Percentiles rank a stretch among this genome's conserved stretches.
Conservation (phyloP, 176 grass and related monocot species). For the Triticum dicoccoides region DNA sequence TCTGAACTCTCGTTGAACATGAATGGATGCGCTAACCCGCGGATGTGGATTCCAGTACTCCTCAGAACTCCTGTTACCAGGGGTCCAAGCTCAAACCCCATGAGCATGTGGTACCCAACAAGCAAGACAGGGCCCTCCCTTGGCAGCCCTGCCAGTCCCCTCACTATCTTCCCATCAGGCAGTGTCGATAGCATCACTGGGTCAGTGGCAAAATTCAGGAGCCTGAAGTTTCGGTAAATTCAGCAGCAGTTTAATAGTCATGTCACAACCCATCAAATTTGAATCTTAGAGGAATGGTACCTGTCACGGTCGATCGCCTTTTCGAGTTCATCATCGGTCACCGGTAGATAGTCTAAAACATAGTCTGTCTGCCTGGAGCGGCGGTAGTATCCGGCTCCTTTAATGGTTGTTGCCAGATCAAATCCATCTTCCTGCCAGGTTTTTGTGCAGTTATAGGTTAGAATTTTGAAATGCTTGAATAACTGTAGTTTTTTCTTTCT, state of each 20-base stretch:
- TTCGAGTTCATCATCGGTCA: slow-evolving; percentile 58
- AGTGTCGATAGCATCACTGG: slow-evolving; percentile 84
- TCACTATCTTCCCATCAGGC: slow-evolving; percentile 61
- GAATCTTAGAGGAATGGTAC: slow-evolving; percentile 20
- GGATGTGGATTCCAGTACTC: slow-evolving; percentile 61
- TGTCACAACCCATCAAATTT: background rate
- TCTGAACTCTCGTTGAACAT: slow-evolving; percentile 61
- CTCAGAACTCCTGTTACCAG: slow-evolving; percentile 52
- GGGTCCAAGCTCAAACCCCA: slow-evolving; percentile 79
- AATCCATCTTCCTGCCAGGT: slow-evolving; percentile 68
- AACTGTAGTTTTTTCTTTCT: background rate
- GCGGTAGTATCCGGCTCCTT: slow-evolving; percentile 78
- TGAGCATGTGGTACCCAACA: slow-evolving; percentile 90
- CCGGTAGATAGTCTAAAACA: slow-evolving; percentile 62
- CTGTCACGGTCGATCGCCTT: slow-evolving; percentile 36
- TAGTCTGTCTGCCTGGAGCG: slow-evolving; percentile 59
- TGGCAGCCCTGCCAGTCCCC: slow-evolving; percentile 64
- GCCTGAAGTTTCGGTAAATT: slow-evolving; percentile 38
- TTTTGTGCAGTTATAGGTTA: background rate
- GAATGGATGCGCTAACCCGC: slow-evolving; percentile 84
- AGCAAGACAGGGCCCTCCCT: slow-evolving; percentile 58
- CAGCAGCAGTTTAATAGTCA: background rate
- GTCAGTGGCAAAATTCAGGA: slow-evolving; percentile 31
- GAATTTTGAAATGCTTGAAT: slow-evolving; percentile 2
- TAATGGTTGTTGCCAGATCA: slow-evolving; percentile 63